Evolutionary conservation across 441 rosid species (phyloP), one percentile per base, ranked within the genome.

Genomic region (Sinapis alba): DNA sequence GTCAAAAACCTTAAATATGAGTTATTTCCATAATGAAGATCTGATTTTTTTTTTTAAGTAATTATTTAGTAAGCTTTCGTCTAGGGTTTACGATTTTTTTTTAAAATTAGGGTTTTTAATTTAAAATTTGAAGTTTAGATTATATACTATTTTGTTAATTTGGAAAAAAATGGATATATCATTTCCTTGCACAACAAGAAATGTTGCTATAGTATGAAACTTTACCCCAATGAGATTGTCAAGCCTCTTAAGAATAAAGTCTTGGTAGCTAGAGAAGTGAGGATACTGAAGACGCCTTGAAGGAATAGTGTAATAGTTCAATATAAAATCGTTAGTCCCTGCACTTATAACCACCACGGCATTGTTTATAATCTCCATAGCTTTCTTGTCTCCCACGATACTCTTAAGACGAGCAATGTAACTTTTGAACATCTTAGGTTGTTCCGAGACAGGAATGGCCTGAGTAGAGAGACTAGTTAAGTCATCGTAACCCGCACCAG

Each of bases 401-500:
- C 83, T 69, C 9, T 12, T 70, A 3, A 91, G 88, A 69, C 81
- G 84, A 58, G 62, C 54, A 5, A 80, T 66, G 69, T 86, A 88
- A 59, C 54, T 62, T 69, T 64, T 74, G 75, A 91, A 84, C 60
- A 79, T 67, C 0, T 62, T 76, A 4, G 85, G 69, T 74, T 91
- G 97, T 63, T 75, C 24, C 0, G 79, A 78, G 38, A 88, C 59
- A 0, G 82, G 79, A 43, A 89, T 80, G 0, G 78, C 88, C 2
- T 69, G 58, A 0, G 85, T 18, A 0, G 50, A 34, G 4, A n/a
- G 56, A 0, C 77, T 62, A 1, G 89, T 89, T 16, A 26, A 24
- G n/a, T 84, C 85, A 68, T 91, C 91, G 12, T 69, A 85, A 32
- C 94, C 92, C 0, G 90, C 79, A 5, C 86, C 86, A 0, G 89